These are phyloP conservation scores for Lichenothelia convexa DNA, from an alignment of 495 filamentous ascomycete species.

Conservation along the genomic window DNA sequence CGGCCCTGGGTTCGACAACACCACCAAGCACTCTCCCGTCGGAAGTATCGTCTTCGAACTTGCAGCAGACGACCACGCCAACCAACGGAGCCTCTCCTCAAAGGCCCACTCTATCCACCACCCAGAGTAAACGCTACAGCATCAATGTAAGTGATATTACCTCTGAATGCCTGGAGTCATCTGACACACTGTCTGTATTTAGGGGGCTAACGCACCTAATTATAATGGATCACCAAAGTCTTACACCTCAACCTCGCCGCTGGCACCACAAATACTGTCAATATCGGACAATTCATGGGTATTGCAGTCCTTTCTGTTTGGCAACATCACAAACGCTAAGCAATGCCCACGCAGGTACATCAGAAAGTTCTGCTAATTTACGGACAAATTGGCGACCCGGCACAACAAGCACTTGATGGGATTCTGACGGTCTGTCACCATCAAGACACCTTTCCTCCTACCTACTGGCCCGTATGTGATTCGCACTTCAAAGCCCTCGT, in stretches of 20 bases:
- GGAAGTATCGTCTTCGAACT: slow-evolving; percentile 30
- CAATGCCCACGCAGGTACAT: slow-evolving; percentile 39
- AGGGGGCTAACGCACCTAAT: not conserved
- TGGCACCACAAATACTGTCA: slow-evolving; percentile 59
- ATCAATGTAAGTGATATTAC: slow-evolving; percentile 13
- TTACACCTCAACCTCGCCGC: slow-evolving; percentile 39
- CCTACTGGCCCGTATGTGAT: slow-evolving; percentile 64
- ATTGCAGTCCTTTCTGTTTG: slow-evolving; percentile 16
- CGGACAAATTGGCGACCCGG: slow-evolving; percentile 59
- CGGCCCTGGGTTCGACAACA: slow-evolving; percentile 35
- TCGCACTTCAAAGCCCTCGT: slow-evolving; percentile 81
- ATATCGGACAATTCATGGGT: slow-evolving; percentile 72
- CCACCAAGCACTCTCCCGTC: slow-evolving; percentile 42
- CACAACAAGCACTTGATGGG: slow-evolving; percentile 56
- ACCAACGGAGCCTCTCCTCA: slow-evolving; percentile 26
- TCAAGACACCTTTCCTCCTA: slow-evolving; percentile 66
- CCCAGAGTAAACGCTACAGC: slow-evolving; percentile 23
- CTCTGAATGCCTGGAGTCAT: not conserved
- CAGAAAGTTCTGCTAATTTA: slow-evolving; percentile 73
- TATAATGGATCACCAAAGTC: slow-evolving; percentile 23
- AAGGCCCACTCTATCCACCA: slow-evolving; percentile 12
- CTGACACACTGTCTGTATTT: too few relatives aligned
- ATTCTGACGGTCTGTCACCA: slow-evolving; percentile 61
- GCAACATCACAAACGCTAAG: not conserved
- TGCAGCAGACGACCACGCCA: slow-evolving; percentile 21